Evolutionary conservation across 257 asterid genomes (phyloP).

Genomic region (Scutellaria minor): DNA sequence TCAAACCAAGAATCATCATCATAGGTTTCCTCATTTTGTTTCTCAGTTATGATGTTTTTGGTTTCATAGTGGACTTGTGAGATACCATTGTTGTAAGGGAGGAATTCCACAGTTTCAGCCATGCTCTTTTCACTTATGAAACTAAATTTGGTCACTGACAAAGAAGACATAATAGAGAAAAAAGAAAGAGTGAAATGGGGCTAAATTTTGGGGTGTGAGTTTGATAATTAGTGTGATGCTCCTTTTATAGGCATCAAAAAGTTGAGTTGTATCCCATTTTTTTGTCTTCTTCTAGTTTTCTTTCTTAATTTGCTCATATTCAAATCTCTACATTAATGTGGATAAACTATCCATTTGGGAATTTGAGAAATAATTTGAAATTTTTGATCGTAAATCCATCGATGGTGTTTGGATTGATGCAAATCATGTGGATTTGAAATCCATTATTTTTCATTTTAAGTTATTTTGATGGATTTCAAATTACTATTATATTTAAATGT

Average conservation of each 20-base stretch:
- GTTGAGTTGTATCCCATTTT: neutral
- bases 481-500: too few species aligned
- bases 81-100: conserved; percentile 61
- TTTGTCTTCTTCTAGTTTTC: conserved; percentile 11
- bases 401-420: too few species aligned
- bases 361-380: too few species aligned
- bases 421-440: too few species aligned
- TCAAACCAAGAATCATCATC: conserved; percentile 78
- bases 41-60: conserved; percentile 44
- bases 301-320: too few species aligned
- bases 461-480: too few species aligned
- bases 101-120: conserved; percentile 74
- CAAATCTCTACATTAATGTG: neutral
- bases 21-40: conserved; percentile 19
- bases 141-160: too few species aligned
- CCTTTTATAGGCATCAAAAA: conserved; percentile 40
- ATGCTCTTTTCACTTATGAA: conserved; percentile 26
- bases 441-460: too few species aligned
- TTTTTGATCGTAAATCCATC: too few species aligned
- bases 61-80: conserved; percentile 53
- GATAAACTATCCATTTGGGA: too few species aligned
- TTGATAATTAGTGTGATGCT: conserved; percentile 14
- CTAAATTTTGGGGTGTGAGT: conserved; percentile 23
- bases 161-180: neutral
- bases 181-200: neutral